Percentiles rank a stretch among this genome's conserved stretches.
phyloP scores from a whole-genome alignment of 331 rosid species.

The Cydonia oblonga region DNA sequence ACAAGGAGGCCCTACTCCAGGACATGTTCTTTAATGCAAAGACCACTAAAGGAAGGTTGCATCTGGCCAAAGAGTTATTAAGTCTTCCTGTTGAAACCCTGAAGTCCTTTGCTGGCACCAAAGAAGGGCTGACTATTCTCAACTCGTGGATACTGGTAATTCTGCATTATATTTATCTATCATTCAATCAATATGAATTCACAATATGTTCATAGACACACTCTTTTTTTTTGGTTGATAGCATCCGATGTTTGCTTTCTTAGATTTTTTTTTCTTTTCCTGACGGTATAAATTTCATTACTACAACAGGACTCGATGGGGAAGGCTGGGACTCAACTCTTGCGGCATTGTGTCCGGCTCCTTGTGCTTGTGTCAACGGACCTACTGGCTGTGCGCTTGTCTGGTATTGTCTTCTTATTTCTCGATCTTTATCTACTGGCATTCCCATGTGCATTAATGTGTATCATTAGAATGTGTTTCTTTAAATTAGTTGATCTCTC shows the following conservation, averaged over 20 bases:
- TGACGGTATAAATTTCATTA: constrained; percentile 12
- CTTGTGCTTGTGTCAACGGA: constrained; percentile 92
- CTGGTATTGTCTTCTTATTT: constrained; percentile 43
- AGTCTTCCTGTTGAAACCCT: constrained; percentile 59
- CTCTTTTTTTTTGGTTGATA: not conserved
- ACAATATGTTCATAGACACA: not conserved
- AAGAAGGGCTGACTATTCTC: constrained; percentile 72
- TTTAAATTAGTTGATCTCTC: constrained; percentile 7
- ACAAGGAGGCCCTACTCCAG: constrained; percentile 53
- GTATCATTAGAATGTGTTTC: not conserved
- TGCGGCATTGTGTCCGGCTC: constrained; percentile 97
- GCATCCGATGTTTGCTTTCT: constrained; percentile 3
- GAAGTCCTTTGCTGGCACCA: constrained; percentile 96
- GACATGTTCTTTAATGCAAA: constrained; percentile 78
- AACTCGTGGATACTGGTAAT: constrained; percentile 94
- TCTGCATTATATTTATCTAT: constrained; percentile 5
- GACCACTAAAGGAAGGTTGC: constrained; percentile 81
- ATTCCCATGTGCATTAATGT: not conserved
- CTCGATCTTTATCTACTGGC: not conserved
- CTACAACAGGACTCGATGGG: constrained; percentile 88
- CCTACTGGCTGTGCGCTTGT: constrained; percentile 79
- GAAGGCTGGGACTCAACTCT: constrained; percentile 94
- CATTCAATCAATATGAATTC: not conserved
- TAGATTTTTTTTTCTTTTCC: not conserved
- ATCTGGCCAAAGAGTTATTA: constrained; percentile 76